Evolutionary conservation across 2,329 filamentous ascomycete species (phyloP).

Genomic region (Zalaria sp.): DNA sequence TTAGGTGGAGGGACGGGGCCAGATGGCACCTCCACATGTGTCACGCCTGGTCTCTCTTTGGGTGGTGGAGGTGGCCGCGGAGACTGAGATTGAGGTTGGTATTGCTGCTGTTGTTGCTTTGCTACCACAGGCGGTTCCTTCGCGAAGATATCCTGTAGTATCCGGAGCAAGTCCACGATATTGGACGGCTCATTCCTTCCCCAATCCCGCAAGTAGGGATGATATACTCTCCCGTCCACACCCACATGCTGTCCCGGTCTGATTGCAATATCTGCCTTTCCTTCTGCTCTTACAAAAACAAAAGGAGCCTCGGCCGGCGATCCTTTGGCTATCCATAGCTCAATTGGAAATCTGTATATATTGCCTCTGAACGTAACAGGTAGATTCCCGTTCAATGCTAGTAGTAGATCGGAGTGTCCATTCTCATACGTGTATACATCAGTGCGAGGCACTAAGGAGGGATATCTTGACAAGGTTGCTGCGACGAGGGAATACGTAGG

Average conservation of each 20-base stretch:
- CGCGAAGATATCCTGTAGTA: constrained; percentile 75
- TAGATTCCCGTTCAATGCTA: constrained; percentile 75
- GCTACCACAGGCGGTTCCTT: constrained; percentile 88
- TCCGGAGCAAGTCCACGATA: constrained; percentile 65
- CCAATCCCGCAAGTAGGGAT: constrained; percentile 91
- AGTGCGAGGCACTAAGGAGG: constrained; percentile 70
- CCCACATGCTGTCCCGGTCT: constrained; percentile 91
- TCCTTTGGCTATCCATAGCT: constrained; percentile 81
- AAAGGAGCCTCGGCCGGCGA: constrained; percentile 81
- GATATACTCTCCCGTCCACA: constrained; percentile 83
- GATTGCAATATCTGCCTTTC: constrained; percentile 60
- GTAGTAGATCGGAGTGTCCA: constrained; percentile 71
- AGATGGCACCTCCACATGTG: constrained; percentile 8
- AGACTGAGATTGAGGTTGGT: constrained; percentile 54
- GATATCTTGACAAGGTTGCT: constrained; percentile 63
- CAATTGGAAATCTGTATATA: constrained; percentile 80
- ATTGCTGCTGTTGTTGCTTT: constrained; percentile 30
- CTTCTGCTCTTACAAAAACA: constrained; percentile 75
- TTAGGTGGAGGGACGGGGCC: constrained; percentile 27
- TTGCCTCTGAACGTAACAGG: constrained; percentile 84
- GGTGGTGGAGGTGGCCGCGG: constrained; percentile 35
- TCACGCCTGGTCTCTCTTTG: constrained; percentile 17
- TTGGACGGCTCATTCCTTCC: constrained; percentile 78
- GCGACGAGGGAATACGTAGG: constrained; percentile 87
- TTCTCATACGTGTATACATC: constrained; percentile 94